Percentiles rank a stretch among this genome's conserved stretches.
Conservation (phyloP, 768 basidiomycete species). For the Hebeloma cylindrosporum region DNA sequence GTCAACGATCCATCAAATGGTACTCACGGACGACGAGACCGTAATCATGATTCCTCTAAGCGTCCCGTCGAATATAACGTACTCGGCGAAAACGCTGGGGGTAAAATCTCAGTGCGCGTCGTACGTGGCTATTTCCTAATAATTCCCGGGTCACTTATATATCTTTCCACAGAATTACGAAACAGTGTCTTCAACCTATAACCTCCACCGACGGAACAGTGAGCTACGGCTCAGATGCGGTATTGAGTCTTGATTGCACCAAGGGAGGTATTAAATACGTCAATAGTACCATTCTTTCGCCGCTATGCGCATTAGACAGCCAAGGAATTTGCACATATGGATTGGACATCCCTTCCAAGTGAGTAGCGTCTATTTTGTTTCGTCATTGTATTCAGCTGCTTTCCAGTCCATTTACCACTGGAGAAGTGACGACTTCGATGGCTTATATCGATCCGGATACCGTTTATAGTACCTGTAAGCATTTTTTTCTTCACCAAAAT, state of each 20-base stretch:
- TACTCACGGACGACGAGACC: conserved; percentile 6
- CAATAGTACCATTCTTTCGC: not conserved
- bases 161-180: conserved; percentile 3
- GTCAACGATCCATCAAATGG: conserved; percentile 4
- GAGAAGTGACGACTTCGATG: not conserved
- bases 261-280: conserved; percentile 6
- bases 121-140: not conserved
- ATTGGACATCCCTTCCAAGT: conserved; percentile 4
- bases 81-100: conserved; percentile 1
- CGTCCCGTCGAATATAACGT: conserved; percentile 1
- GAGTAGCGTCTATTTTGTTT: not conserved
- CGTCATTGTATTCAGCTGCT: not conserved
- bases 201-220: not conserved
- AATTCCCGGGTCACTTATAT: not conserved
- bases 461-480: conserved; percentile 1
- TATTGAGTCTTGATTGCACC: not conserved
- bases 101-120: conserved; percentile 4
- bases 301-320: not conserved
- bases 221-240: conserved; percentile 1
- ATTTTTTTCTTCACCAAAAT: not conserved
- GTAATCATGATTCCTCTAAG: conserved; percentile 5
- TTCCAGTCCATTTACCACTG: conserved; percentile 2
- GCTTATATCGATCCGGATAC: conserved; percentile 4
- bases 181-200: not conserved
- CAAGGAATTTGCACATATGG: conserved; percentile 1